Percentiles rank a stretch among this genome's conserved stretches.
Evolutionary conservation across 805 yeast genomes (phyloP).

Genomic region (Clavispora carvajalis): DNA sequence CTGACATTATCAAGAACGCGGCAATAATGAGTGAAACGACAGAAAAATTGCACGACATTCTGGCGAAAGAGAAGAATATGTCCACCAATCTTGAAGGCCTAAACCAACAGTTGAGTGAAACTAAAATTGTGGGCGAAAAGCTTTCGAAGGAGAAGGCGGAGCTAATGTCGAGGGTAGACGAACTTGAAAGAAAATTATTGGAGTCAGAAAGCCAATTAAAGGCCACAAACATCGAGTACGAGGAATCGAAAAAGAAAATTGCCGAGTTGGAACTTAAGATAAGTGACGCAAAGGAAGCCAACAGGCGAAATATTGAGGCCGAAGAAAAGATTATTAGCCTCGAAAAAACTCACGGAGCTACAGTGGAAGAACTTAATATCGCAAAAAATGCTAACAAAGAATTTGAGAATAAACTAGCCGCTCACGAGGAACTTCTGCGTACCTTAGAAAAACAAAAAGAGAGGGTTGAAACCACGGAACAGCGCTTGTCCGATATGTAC

Average conservation of each 20-base stretch:
- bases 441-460: conserved; percentile 8
- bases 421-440: conserved; percentile 10
- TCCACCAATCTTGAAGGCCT: conserved; percentile 24
- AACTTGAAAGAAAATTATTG: background rate
- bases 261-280: background rate
- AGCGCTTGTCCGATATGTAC: background rate
- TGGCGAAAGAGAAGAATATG: conserved; percentile 30
- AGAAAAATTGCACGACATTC: conserved; percentile 35
- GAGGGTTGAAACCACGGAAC: background rate
- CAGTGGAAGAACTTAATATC: conserved; percentile 1
- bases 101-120: conserved; percentile 23
- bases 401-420: background rate
- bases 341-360: background rate
- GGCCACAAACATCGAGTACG: background rate
- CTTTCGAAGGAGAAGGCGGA: conserved; percentile 28
- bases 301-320: conserved; percentile 1
- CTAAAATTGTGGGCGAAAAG: conserved; percentile 26
- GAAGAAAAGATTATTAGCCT: background rate
- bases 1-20: conserved; percentile 24
- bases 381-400: background rate
- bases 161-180: conserved; percentile 14
- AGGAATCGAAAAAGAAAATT: background rate
- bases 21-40: conserved; percentile 42
- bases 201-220: background rate
- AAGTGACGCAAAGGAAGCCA: conserved; percentile 15